Evolutionary conservation across 306 rosid genomes (phyloP).

Genomic region (Corylus heterophylla): DNA sequence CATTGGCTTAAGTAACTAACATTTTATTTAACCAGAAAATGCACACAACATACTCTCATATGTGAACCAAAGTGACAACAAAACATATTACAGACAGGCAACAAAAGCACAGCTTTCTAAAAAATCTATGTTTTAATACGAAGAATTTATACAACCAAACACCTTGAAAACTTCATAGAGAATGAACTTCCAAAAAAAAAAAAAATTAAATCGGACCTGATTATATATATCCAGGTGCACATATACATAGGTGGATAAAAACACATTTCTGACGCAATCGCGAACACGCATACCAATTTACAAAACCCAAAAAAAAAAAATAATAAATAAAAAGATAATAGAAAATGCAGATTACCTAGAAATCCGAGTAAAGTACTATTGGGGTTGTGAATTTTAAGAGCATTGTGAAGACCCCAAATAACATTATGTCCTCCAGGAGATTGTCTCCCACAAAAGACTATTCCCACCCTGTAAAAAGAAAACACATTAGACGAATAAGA

Average conservation of each 20-base stretch:
- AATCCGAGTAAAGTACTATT: slow-evolving; percentile 77
- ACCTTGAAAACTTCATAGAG: not conserved
- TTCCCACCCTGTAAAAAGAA: slow-evolving; percentile 64
- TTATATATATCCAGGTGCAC: not conserved
- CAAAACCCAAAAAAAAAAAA: slow-evolving; percentile 6
- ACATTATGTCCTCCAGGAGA: slow-evolving; percentile 99
- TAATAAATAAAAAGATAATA: not conserved
- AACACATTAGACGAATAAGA: slow-evolving; percentile 9
- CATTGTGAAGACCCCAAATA: slow-evolving; percentile 83
- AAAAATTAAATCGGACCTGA: not conserved
- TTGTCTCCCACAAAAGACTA: slow-evolving; percentile 95
- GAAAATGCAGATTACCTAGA: slow-evolving; percentile 52
- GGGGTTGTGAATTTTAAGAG: slow-evolving; percentile 86
- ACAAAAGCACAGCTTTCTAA: not conserved
- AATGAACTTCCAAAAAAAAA: not conserved
- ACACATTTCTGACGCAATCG: not conserved
- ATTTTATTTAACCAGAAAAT: not conserved
- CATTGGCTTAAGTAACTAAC: slow-evolving; percentile 17
- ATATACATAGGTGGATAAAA: not conserved
- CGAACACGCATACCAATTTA: slow-evolving; percentile 5
- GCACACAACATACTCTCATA: not conserved
- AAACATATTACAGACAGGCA: not conserved
- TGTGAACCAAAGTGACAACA: not conserved
- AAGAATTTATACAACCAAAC: not conserved
- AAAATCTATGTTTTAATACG: not conserved